A percentile compares a stretch with the other conserved stretches of the same genome.
These are phyloP conservation scores for Mycena albidolilacea DNA, from an alignment of 768 basidiomycete species.

Conservation along the genomic window DNA sequence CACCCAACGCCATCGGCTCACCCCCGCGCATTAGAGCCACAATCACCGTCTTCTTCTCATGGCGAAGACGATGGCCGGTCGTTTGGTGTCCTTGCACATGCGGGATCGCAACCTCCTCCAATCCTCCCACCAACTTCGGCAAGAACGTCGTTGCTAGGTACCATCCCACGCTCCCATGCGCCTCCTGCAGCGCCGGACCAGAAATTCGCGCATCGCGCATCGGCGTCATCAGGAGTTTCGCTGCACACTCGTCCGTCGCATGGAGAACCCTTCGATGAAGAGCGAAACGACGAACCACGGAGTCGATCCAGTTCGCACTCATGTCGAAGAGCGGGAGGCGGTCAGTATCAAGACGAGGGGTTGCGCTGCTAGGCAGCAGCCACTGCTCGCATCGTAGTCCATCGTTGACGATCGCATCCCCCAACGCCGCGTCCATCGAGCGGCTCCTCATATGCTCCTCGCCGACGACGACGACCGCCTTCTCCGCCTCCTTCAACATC, in stretches of 20 bases:
- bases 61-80: slow-evolving; percentile 40
- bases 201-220: slow-evolving; percentile 42
- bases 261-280: slow-evolving; percentile 33
- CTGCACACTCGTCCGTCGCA: slow-evolving; percentile 37
- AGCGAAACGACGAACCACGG: slow-evolving; percentile 20
- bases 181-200: slow-evolving; percentile 40
- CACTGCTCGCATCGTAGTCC: slow-evolving; percentile 40
- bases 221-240: slow-evolving; percentile 45
- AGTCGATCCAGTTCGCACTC: slow-evolving; percentile 26
- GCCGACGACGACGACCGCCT: slow-evolving; percentile 44
- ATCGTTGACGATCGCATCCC: slow-evolving; percentile 40
- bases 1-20: slow-evolving; percentile 44
- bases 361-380: slow-evolving; percentile 38
- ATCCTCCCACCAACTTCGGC: slow-evolving; percentile 41
- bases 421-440: slow-evolving; percentile 41
- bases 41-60: slow-evolving; percentile 42
- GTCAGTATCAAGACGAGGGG: slow-evolving; percentile 39
- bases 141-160: slow-evolving; percentile 41
- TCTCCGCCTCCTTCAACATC: slow-evolving; percentile 44
- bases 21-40: slow-evolving; percentile 46
- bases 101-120: slow-evolving; percentile 42
- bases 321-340: slow-evolving; percentile 38
- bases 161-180: slow-evolving; percentile 35
- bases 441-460: slow-evolving; percentile 41
- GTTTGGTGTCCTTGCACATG: slow-evolving; percentile 45